These are phyloP conservation scores for Podaxis sp. DNA, from an alignment of 768 basidiomycete species.

Conservation along the genomic window DNA sequence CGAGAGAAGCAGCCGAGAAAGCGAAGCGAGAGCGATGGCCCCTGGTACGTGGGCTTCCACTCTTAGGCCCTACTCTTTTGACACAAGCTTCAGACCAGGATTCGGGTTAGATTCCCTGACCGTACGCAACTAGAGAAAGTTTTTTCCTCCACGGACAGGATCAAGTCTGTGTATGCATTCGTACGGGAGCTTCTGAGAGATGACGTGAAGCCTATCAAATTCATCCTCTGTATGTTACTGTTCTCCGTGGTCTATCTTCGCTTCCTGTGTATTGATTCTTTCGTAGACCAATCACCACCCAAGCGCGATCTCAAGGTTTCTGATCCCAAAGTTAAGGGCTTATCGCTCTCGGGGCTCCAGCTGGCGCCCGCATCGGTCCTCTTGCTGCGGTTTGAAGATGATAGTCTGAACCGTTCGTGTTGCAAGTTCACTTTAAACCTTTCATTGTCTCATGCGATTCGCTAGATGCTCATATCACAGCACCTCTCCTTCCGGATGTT, in stretches of 20 bases:
- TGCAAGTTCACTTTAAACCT: neutral
- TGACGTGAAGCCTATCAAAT: conserved; percentile 77
- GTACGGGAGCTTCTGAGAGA: conserved; percentile 70
- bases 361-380: conserved; percentile 82
- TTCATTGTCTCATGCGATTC: neutral
- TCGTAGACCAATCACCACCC: conserved; percentile 76
- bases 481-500: conserved; percentile 63
- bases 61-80: neutral
- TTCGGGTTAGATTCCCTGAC: conserved; percentile 81
- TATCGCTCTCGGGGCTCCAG: conserved; percentile 65
- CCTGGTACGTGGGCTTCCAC: conserved; percentile 42
- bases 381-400: conserved; percentile 73
- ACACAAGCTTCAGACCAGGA: conserved; percentile 57
- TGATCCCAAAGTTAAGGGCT: conserved; percentile 69
- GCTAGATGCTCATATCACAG: conserved; percentile 52
- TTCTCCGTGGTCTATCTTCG: neutral
- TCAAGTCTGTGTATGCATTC: conserved; percentile 82
- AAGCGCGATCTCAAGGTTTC: conserved; percentile 82
- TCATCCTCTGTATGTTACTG: conserved; percentile 70
- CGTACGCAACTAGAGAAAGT: conserved; percentile 76
- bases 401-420: conserved; percentile 62
- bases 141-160: conserved; percentile 79
- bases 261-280: conserved; percentile 1
- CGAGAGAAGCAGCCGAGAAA: conserved; percentile 61
- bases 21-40: conserved; percentile 71